Base-by-base conservation (phyloP, 1,284 basidiomycete genomes). In the Apiotrichum brassicae region DNA sequence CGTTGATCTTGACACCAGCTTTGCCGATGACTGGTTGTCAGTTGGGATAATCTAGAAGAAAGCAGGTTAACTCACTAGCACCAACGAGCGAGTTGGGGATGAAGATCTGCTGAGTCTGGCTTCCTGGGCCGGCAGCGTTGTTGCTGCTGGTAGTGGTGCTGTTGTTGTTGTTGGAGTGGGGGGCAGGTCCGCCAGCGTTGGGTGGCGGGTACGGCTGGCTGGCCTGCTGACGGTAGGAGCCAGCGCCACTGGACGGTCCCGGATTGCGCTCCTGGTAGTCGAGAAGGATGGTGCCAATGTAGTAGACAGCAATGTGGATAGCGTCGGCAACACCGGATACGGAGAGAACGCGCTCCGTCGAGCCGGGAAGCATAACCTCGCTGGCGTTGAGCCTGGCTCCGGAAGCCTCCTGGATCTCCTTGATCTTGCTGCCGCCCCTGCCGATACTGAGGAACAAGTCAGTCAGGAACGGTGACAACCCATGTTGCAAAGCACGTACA, bases 301-400 rank as follows among this genome's bases (percentile, higher is more conserved):
- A 97, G 76, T 97, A 98, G 6, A 95, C 97, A 25, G 95, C 95
- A 59, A 99, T 99, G 74, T 99, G 95, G 51, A 99, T 93, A 18
- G 95, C 95, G 72, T 99, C 95, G n/a, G 95, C 95, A 36, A 99
- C 95, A 48, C 95, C 95, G 32, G 93, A 92, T 41, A 98, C 93
- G 59, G 90, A 95, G 50, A 99, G 78, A 22, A 98, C 90, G 51
- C 92, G 87, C 88, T 99, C 95, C 13, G 95, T 98, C n/a, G 91
- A 95, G 13, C 91, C 92, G 3, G 95, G 94, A 24, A 99, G 81
- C 92, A 98, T 95, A 37, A 91, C 87, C 73, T 98, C 95, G 62
- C 87, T 92, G 7, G 95, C 95, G 65, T 97, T 97, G 56, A 99
- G 76, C 54, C 92, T 79, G 8, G 95, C 95, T 32, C 95, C 95